A percentile compares a stretch with the other conserved stretches of the same genome.
phyloP scores from a whole-genome alignment of 1,284 basidiomycete species.

The Leccinum ponderosum region DNA sequence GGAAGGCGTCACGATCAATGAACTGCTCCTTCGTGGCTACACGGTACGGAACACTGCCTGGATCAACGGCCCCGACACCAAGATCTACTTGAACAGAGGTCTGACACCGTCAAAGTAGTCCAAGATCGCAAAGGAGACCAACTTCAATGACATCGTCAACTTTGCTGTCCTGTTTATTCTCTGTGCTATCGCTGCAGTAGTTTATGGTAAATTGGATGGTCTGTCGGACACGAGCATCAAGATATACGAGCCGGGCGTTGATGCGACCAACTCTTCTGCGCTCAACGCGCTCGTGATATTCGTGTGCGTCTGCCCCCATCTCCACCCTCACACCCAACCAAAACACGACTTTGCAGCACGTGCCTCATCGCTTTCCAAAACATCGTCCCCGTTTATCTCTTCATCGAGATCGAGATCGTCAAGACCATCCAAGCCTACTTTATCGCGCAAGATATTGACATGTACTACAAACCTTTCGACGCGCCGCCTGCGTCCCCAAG shows the following conservation, averaged over 20 bases:
- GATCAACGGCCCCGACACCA: constrained; percentile 95
- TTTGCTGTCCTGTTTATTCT: constrained; percentile 81
- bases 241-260: constrained; percentile 70
- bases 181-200: constrained; percentile 73
- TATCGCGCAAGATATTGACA: constrained; percentile 94
- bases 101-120: constrained; percentile 92
- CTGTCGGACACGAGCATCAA: constrained; percentile 66
- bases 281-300: constrained; percentile 90
- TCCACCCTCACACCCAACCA: background rate
- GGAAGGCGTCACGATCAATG: constrained; percentile 85
- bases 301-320: constrained; percentile 57
- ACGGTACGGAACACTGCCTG: constrained; percentile 92
- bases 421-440: constrained; percentile 98
- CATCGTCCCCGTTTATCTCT: constrained; percentile 95
- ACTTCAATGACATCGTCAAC: constrained; percentile 97
- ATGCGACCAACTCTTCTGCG: constrained; percentile 60
- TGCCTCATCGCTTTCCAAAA: constrained; percentile 96
- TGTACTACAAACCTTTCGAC: constrained; percentile 92
- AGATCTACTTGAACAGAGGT: constrained; percentile 97
- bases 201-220: constrained; percentile 74
- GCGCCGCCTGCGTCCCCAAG: constrained; percentile 88
- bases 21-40: constrained; percentile 91
- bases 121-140: constrained; percentile 99
- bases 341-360: constrained; percentile 46
- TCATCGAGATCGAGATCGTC: constrained; percentile 98